Conservation (phyloP, 129 eudicot genomes). For the Chrysanthemum seticuspe region DNA sequence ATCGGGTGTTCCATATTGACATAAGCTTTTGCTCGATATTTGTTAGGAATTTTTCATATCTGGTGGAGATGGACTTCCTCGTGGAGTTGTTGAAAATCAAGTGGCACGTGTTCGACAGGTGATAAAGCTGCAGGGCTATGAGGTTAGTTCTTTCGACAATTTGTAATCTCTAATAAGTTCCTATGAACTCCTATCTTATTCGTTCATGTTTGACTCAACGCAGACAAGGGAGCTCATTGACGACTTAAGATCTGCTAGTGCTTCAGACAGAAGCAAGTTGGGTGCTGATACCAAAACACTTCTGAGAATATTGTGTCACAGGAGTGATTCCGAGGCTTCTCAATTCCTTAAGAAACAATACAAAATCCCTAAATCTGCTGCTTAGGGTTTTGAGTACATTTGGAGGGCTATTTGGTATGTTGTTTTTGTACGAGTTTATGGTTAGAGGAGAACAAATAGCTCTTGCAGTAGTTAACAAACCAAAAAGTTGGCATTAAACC, state of each 20-base stretch:
- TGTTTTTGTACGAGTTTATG: slow-evolving; percentile 21
- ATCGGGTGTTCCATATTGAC: background rate
- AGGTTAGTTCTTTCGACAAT: slow-evolving; percentile 52
- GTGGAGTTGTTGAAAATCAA: slow-evolving; percentile 98
- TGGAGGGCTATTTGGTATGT: slow-evolving; percentile 2
- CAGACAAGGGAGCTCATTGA: slow-evolving; percentile 93
- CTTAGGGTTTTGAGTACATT: slow-evolving; percentile 36
- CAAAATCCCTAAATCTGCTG: slow-evolving; percentile 86
- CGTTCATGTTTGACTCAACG: slow-evolving; percentile 23
- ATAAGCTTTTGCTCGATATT: background rate
- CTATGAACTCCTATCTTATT: slow-evolving; percentile 2
- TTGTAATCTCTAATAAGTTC: background rate
- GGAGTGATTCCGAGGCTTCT: slow-evolving; percentile 90
- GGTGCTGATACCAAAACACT: slow-evolving; percentile 87
- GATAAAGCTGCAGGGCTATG: slow-evolving; percentile 77
- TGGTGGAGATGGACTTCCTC: slow-evolving; percentile 99
- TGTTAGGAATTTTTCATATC: slow-evolving; percentile 91
- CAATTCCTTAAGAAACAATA: slow-evolving; percentile 96
- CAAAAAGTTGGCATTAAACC: slow-evolving; percentile 5
- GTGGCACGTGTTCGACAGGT: slow-evolving; percentile 85
- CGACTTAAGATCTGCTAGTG: slow-evolving; percentile 74
- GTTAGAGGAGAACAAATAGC: slow-evolving; percentile 28
- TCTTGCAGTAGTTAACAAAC: slow-evolving; percentile 10
- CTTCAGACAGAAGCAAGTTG: slow-evolving; percentile 64
- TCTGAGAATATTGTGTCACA: slow-evolving; percentile 81